Percentiles rank a stretch among this genome's conserved stretches.
phyloP scores from a whole-genome alignment of 495 filamentous ascomycete species.

The Podospora comata region DNA sequence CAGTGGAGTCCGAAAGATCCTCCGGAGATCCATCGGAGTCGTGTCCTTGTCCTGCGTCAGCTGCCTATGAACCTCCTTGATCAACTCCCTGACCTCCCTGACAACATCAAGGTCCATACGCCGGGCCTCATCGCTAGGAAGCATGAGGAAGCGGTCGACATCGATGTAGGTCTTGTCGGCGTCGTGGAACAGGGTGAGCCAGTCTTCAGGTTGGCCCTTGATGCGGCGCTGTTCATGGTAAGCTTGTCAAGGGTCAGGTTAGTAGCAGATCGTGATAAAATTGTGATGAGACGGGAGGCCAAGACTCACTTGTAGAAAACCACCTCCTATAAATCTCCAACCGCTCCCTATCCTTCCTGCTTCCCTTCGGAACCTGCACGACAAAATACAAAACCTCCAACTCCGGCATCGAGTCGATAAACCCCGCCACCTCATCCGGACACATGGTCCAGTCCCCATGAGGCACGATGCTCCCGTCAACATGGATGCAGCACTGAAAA shows the following conservation, averaged over 20 bases:
- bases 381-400: background rate
- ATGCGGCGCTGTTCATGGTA: background rate
- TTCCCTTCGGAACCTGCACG: background rate
- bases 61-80: background rate
- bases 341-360: background rate
- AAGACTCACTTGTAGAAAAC: background rate
- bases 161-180: background rate
- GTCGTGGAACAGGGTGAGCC: background rate
- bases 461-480: background rate
- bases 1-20: background rate
- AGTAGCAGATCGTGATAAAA: too few relatives aligned
- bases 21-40: background rate
- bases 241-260: too few relatives aligned
- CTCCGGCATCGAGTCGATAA: background rate
- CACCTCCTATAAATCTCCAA: background rate
- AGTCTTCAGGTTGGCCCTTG: background rate
- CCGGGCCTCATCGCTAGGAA: background rate
- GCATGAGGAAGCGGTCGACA: background rate
- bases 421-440: background rate
- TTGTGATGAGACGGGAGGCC: too few relatives aligned
- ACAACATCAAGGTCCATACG: background rate
- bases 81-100: background rate
- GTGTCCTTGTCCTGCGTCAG: background rate
- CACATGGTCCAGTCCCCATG: background rate
- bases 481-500: background rate